Base-by-base conservation (phyloP, 169 alveolate species). In the Cardiosporidium cionae region DNA sequence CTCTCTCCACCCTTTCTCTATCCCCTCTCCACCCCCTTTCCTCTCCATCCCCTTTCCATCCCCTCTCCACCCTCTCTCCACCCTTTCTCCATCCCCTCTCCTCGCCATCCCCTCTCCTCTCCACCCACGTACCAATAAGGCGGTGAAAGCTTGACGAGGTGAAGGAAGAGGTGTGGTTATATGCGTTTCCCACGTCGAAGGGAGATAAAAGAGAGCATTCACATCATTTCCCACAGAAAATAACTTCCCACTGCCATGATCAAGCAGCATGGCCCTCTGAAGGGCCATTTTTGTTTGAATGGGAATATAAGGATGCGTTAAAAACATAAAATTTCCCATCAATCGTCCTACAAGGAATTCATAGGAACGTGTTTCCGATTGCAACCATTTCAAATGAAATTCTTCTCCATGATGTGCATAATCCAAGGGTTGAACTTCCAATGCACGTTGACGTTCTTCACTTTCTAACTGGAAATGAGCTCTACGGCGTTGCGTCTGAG, bases 181-280 rank as follows among this genome's bases (percentile, higher is more conserved):
- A 7, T 36, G 37, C n/a, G n/a, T n/a, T n/a, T n/a, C n/a, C n/a
- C n/a, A n/a, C n/a, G n/a, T n/a, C 32, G 52, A 53, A 1, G 79
- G 86, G 27, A 73, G 76, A 35, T 62, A 80, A 70, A 74, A 80
- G 36, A 80, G 63, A 5, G 76, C 74, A 64, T 62, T 73, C 22
- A 80, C 86, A 62, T 80, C 86, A 4, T 62, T 76, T 22, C 86
- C 86, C 6, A 80, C 76, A 2, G 73, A 65, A 35, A 23, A 67
- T 72, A 69, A 33, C 65, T 70, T 68, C 44, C 84, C 84, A 32
- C 34, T 9, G 3, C 72, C 79, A 28, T 52, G 52, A 27, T 65
- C 82, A 36, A 29, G n/a, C 16, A 33, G 29, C 68, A 68, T n/a
- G 6, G 67, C 82, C 0, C 44, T 29, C 22, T 27, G 0, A 16